A percentile compares a stretch with the other conserved stretches of the same genome.
These are phyloP conservation scores for Microbotryum scabiosae DNA, from an alignment of 1,284 basidiomycete genomes.

Conservation along the genomic window DNA sequence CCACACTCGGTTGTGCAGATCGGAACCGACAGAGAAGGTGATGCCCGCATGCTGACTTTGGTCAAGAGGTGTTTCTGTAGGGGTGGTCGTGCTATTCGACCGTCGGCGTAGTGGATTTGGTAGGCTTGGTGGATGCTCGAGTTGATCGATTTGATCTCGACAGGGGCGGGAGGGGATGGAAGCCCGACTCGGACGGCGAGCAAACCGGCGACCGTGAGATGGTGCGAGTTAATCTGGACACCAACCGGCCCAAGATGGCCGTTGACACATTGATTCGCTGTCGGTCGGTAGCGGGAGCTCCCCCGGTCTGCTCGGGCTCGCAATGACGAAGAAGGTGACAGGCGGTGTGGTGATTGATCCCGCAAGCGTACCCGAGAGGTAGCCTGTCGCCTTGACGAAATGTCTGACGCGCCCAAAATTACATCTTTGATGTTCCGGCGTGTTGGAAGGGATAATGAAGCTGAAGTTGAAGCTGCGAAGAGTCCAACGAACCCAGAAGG, in stretches of 20 bases:
- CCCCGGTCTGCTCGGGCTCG: constrained; percentile 11
- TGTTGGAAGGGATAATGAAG: constrained; percentile 23
- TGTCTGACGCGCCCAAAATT: constrained; percentile 18
- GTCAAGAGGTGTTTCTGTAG: background rate
- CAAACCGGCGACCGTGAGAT: constrained; percentile 25
- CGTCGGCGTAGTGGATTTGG: constrained; percentile 10
- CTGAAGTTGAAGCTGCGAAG: constrained; percentile 22
- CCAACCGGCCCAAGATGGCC: constrained; percentile 12
- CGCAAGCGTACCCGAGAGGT: constrained; percentile 7
- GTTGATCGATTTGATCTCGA: constrained; percentile 14
- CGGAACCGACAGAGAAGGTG: background rate
- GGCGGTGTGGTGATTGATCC: background rate
- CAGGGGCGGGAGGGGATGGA: constrained; percentile 5
- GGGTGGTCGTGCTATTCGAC: constrained; percentile 2
- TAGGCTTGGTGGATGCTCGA: constrained; percentile 11
- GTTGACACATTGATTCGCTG: background rate
- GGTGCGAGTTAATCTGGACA: constrained; percentile 17
- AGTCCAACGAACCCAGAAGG: no score
- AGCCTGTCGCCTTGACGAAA: constrained; percentile 21
- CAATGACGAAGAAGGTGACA: constrained; percentile 10
- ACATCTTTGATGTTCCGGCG: constrained; percentile 15
- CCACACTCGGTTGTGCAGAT: background rate
- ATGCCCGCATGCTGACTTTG: constrained; percentile 14
- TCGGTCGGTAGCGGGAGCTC: constrained; percentile 18
- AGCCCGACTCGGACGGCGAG: constrained; percentile 12